Evolutionary conservation across 768 basidiomycete species (phyloP).

Genomic region (Pulveroboletus sp.): DNA sequence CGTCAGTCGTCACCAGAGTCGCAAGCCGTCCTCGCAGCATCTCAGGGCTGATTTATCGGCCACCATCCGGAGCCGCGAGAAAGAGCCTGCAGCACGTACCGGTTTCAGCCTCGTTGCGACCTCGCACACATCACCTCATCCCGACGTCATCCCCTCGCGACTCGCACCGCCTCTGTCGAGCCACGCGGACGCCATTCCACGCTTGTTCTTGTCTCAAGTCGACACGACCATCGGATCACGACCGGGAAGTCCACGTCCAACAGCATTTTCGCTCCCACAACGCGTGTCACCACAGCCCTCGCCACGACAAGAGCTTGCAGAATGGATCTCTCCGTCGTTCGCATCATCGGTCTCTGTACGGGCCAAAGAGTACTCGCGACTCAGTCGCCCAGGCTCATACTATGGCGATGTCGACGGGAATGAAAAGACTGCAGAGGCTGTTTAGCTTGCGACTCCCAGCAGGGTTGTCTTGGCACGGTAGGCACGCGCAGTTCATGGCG

Average conservation of each 20-base stretch:
- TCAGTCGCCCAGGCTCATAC: conserved; percentile 21
- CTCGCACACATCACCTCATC: conserved; percentile 19
- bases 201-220: conserved; percentile 19
- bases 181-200: conserved; percentile 18
- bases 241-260: conserved; percentile 11
- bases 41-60: conserved; percentile 30
- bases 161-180: conserved; percentile 16
- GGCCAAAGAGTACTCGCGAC: conserved; percentile 12
- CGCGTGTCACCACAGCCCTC: conserved; percentile 31
- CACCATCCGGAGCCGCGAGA: conserved; percentile 26
- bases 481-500: no score
- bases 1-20: conserved; percentile 27
- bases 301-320: conserved; percentile 24
- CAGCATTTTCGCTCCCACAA: conserved; percentile 15
- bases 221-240: conserved; percentile 12
- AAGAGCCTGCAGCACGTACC: conserved; percentile 22
- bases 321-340: conserved; percentile 21
- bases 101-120: conserved; percentile 32
- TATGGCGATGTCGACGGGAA: conserved; percentile 30
- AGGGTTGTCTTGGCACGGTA: conserved; percentile 10
- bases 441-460: conserved; percentile 6
- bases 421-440: conserved; percentile 20
- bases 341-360: conserved; percentile 16
- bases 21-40: conserved; percentile 29
- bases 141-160: conserved; percentile 27